A percentile compares a stretch with the other conserved stretches of the same genome.
These are phyloP conservation scores for Massariosphaeria phaeospora DNA, from an alignment of 495 filamentous ascomycete genomes.

Conservation along the genomic window DNA sequence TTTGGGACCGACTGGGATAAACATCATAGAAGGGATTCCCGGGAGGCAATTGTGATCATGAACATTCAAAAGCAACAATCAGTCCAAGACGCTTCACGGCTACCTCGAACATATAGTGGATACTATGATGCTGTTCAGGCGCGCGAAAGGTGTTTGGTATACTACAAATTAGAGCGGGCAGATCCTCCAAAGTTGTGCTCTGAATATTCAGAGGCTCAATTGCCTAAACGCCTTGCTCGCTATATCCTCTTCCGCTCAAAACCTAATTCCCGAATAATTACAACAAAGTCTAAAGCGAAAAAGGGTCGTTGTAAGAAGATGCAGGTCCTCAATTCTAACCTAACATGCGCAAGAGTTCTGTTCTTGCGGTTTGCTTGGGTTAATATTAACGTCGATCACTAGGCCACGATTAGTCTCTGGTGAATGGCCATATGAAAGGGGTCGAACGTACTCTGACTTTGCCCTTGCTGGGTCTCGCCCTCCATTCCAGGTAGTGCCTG, in stretches of 20 bases:
- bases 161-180: conserved; percentile 30
- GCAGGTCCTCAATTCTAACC: neutral
- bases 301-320: neutral
- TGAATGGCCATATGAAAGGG: conserved; percentile 36
- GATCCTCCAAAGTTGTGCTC: conserved; percentile 10
- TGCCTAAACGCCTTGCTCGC: conserved; percentile 31
- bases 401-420: neutral
- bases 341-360: conserved; percentile 83
- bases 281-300: conserved; percentile 26
- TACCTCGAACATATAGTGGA: neutral
- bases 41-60: neutral
- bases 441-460: conserved; percentile 40
- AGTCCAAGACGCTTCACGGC: neutral
- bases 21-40: conserved; percentile 8
- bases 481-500: conserved; percentile 98
- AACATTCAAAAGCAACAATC: neutral
- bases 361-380: conserved; percentile 58
- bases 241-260: conserved; percentile 14
- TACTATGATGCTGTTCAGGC: neutral
- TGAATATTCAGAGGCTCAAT: conserved; percentile 7
- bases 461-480: conserved; percentile 48
- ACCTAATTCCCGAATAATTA: conserved; percentile 25
- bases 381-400: conserved; percentile 97
- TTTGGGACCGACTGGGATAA: neutral
- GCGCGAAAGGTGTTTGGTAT: conserved; percentile 26